These are phyloP conservation scores for Aspergillus fructus DNA, from an alignment of 2,329 filamentous ascomycete genomes.

Conservation along the genomic window DNA sequence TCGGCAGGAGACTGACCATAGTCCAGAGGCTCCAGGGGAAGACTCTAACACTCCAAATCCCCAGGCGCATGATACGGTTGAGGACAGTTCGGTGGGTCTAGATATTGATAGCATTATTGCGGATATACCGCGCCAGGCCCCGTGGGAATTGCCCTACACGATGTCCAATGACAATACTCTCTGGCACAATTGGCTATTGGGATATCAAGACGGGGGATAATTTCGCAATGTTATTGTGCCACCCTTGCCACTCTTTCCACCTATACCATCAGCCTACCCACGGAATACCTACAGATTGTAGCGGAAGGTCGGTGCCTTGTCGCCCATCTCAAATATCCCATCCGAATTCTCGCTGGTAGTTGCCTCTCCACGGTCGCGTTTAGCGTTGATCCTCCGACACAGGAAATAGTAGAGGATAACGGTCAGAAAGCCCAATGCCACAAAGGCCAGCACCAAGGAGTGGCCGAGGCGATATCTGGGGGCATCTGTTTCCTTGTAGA, in stretches of 20 bases:
- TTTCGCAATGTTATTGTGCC: too few relatives aligned
- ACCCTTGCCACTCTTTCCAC: too few relatives aligned
- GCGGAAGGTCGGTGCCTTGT: slow-evolving; percentile 10
- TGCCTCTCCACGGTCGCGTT: background rate
- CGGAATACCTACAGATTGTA: background rate
- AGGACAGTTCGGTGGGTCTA: too few relatives aligned
- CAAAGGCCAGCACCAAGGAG: slow-evolving; percentile 12
- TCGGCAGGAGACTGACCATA: too few relatives aligned
- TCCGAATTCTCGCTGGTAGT: slow-evolving; percentile 1
- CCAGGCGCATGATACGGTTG: too few relatives aligned
- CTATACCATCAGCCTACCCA: background rate
- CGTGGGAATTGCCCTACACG: background rate
- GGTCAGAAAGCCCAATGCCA: slow-evolving; percentile 7
- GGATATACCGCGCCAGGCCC: too few relatives aligned
- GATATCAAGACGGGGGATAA: background rate
- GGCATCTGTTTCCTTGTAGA: slow-evolving; percentile 13
- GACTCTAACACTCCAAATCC: too few relatives aligned
- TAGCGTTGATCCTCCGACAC: slow-evolving; percentile 10
- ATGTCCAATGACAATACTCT: background rate
- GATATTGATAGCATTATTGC: background rate
- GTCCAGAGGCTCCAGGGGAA: too few relatives aligned
- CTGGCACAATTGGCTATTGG: background rate
- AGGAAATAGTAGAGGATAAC: slow-evolving; percentile 11
- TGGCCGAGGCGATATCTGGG: slow-evolving; percentile 16
- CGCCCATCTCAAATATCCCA: slow-evolving; percentile 11